Base-by-base conservation (phyloP, 2,329 filamentous ascomycete species). In the Aureobasidium subglaciale region DNA sequence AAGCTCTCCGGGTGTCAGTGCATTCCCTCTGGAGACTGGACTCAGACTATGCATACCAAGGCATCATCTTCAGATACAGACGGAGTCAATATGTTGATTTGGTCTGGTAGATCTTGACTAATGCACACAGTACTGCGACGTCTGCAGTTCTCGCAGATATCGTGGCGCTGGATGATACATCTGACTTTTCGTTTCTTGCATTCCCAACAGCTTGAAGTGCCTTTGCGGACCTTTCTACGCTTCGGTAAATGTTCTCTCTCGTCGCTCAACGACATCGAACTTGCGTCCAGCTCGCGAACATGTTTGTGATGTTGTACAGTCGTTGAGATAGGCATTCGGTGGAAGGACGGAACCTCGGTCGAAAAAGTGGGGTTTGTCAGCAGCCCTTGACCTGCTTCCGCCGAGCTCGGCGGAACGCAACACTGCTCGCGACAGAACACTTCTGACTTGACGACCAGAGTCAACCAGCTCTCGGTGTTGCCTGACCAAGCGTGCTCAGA, bases 141-240 rank as follows among this genome's bases (percentile, higher is more conserved):
- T 13, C 25, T 29, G 16, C 41, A 45, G 11, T 45, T 45, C 5
- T 30, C n/a, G 10, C 41, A 45, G 41, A 30, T 20, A 3, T 30
- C 5, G 5, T 45, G n/a, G n/a, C 41, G 25, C 24, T 24, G n/a
- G 10, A 30, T n/a, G 8, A 42, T 25, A 15, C 41, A 45, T 20
- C 41, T 25, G n/a, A 45, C 41, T 18, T 45, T 45, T n/a, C 41
- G 41, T 45, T 27, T 25, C 27, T 45, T 45, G 20, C 41, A 45
- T 27, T 45, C 41, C 41, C 41, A 45, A 6, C 41, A 45, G 27
- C 41, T 45, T 27, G 29, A 27, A n/a, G 41, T 45, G 4, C 41
- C 41, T 27, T 45, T 45, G 16, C 41, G 41, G 5, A 45, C n/a
- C 20, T 45, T 45, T 45, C 41, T 29, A n/a, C 41, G 41, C 41